These are phyloP conservation scores for Elongisporangium undulatum DNA, from an alignment of 352 stramenopile species.

Conservation along the genomic window DNA sequence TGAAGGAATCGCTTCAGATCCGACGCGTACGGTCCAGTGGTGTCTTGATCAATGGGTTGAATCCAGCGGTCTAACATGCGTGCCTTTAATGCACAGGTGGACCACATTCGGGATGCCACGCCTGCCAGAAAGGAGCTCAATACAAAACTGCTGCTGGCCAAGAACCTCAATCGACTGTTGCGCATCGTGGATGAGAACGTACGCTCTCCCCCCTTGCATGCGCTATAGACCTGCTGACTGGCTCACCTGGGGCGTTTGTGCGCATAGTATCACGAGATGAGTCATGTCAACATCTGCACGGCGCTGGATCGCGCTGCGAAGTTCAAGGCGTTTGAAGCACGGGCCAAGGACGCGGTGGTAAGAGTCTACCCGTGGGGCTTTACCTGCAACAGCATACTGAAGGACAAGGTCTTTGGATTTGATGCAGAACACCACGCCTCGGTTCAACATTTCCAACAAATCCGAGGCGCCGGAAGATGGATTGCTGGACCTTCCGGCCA, in stretches of 20 bases:
- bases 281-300: slow-evolving; percentile 59
- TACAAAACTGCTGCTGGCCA: slow-evolving; percentile 54
- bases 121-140: slow-evolving; percentile 50
- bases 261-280: slow-evolving; percentile 38
- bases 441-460: slow-evolving; percentile 16
- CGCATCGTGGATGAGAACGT: slow-evolving; percentile 63
- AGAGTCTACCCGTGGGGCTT: too few relatives aligned
- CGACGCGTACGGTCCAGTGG: slow-evolving; percentile 21
- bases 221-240: background rate
- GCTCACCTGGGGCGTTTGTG: slow-evolving; percentile 3
- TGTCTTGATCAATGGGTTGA: background rate
- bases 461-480: slow-evolving; percentile 69
- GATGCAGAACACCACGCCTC: slow-evolving; percentile 7
- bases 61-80: background rate
- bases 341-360: slow-evolving; percentile 29
- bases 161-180: slow-evolving; percentile 52
- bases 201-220: slow-evolving; percentile 5
- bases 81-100: slow-evolving; percentile 28
- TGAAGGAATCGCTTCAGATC: slow-evolving; percentile 66
- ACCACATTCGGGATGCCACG: slow-evolving; percentile 55
- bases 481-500: slow-evolving; percentile 42
- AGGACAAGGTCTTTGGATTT: too few relatives aligned
- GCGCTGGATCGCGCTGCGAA: slow-evolving; percentile 43
- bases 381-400: too few relatives aligned
- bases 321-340: slow-evolving; percentile 15